phyloP scores from a whole-genome alignment of 1,139 yeast species.

The Nakaseomyces nivariensis region DNA sequence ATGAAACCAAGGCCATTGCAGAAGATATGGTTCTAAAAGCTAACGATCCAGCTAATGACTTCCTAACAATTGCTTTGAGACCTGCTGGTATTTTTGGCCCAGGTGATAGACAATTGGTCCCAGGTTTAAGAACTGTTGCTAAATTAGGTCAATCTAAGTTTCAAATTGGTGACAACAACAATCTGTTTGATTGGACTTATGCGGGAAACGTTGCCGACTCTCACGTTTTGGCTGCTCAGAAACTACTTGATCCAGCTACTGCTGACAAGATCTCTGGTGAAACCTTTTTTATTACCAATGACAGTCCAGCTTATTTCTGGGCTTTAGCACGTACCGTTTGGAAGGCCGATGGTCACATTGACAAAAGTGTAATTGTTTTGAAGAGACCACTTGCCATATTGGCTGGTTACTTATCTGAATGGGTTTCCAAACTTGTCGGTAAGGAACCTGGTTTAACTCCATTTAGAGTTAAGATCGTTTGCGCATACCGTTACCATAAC shows the following conservation, averaged over 20 bases:
- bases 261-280: slow-evolving; percentile 61
- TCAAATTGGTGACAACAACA: slow-evolving; percentile 89
- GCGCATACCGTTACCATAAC: slow-evolving; percentile 93
- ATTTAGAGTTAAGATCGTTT: slow-evolving; percentile 82
- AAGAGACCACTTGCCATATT: slow-evolving; percentile 63
- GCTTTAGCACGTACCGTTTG: slow-evolving; percentile 92
- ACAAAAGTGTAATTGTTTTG: slow-evolving; percentile 57
- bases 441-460: slow-evolving; percentile 95
- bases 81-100: slow-evolving; percentile 99
- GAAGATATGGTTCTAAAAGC: slow-evolving; percentile 73
- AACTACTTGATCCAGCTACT: slow-evolving; percentile 41
- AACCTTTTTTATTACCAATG: slow-evolving; percentile 84
- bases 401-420: slow-evolving; percentile 72
- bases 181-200: slow-evolving; percentile 91
- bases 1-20: slow-evolving; percentile 88
- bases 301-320: slow-evolving; percentile 94
- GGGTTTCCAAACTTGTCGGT: slow-evolving; percentile 56
- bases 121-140: slow-evolving; percentile 81
- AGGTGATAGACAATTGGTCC: slow-evolving; percentile 93
- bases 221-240: slow-evolving; percentile 84
- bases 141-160: slow-evolving; percentile 78
- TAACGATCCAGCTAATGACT: slow-evolving; percentile 43
- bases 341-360: slow-evolving; percentile 90
- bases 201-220: slow-evolving; percentile 99
- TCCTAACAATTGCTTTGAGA: slow-evolving; percentile 74